A percentile compares a stretch with the other conserved stretches of the same genome.
Conservation (phyloP, 2,329 filamentous ascomycete species). For the Talaromyces rugulosus region DNA sequence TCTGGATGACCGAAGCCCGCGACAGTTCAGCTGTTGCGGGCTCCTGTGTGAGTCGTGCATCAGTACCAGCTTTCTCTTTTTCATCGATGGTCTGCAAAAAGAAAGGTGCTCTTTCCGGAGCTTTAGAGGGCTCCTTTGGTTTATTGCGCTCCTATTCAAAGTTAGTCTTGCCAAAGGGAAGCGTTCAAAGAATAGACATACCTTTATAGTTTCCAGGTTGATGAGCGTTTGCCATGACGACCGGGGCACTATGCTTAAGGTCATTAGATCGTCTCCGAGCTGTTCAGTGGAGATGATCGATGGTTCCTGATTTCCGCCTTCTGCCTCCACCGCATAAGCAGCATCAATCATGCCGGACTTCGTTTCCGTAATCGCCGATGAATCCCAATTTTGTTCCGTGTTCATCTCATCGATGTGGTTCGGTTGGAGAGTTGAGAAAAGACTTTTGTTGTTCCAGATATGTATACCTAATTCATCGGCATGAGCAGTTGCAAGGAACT, state of each 20-base stretch:
- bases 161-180: neutral
- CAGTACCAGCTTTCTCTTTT: slow-evolving; percentile 20
- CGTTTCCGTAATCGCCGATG: slow-evolving; percentile 78
- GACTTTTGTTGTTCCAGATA: slow-evolving; percentile 89
- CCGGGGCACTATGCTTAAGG: slow-evolving; percentile 82
- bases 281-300: slow-evolving; percentile 64
- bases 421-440: slow-evolving; percentile 86
- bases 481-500: slow-evolving; percentile 88
- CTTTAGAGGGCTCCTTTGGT: slow-evolving; percentile 84
- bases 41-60: slow-evolving; percentile 16
- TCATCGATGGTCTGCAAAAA: slow-evolving; percentile 62
- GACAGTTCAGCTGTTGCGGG: slow-evolving; percentile 51
- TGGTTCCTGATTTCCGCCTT: slow-evolving; percentile 44
- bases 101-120: slow-evolving; percentile 91
- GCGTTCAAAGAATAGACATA: slow-evolving; percentile 18
- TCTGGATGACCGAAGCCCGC: slow-evolving; percentile 65
- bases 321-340: slow-evolving; percentile 60
- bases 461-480: slow-evolving; percentile 81
- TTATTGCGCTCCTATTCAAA: slow-evolving; percentile 74
- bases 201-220: slow-evolving; percentile 80
- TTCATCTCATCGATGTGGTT: slow-evolving; percentile 76
- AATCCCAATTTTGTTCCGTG: slow-evolving; percentile 61
- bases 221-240: slow-evolving; percentile 92
- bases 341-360: slow-evolving; percentile 71
- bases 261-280: slow-evolving; percentile 76